phyloP scores from a whole-genome alignment of 2,329 filamentous ascomycete genomes.

The Metarhizium guizhouense region DNA sequence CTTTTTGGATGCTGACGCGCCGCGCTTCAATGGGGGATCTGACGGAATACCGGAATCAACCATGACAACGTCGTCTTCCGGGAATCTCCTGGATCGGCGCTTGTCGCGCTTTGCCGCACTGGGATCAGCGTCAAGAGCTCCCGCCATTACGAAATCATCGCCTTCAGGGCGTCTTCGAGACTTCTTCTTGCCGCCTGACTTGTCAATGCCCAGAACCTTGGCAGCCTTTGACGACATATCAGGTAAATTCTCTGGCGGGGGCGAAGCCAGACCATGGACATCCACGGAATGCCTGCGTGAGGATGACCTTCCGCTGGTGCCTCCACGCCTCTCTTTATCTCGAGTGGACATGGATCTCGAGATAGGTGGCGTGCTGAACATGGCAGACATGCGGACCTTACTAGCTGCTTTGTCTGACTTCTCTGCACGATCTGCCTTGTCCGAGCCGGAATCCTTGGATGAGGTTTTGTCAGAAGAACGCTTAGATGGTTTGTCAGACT shows the following conservation, averaged over 20 bases:
- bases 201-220: constrained; percentile 58
- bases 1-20: constrained; percentile 35
- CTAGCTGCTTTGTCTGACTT: constrained; percentile 36
- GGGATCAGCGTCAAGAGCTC: constrained; percentile 29
- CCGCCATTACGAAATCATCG: constrained; percentile 42
- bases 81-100: constrained; percentile 22
- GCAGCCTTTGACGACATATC: constrained; percentile 68
- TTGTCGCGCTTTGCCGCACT: constrained; percentile 20
- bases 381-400: constrained; percentile 48
- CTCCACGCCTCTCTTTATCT: constrained; percentile 43
- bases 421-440: constrained; percentile 50
- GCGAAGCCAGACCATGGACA: constrained; percentile 56
- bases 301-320: constrained; percentile 48
- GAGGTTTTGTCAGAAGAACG: constrained; percentile 45
- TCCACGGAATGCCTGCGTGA: constrained; percentile 64
- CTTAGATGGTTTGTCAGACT: constrained; percentile 52
- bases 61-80: constrained; percentile 32
- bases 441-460: constrained; percentile 65
- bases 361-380: constrained; percentile 60
- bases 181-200: constrained; percentile 32
- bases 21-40: constrained; percentile 25
- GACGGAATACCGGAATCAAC: constrained; percentile 23
- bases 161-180: constrained; percentile 37
- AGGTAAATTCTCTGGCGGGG: constrained; percentile 59
- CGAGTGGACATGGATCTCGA: constrained; percentile 62